These are phyloP conservation scores for Tillandsia leiboldiana DNA, from an alignment of 176 grass and related monocot species.

Conservation along the genomic window DNA sequence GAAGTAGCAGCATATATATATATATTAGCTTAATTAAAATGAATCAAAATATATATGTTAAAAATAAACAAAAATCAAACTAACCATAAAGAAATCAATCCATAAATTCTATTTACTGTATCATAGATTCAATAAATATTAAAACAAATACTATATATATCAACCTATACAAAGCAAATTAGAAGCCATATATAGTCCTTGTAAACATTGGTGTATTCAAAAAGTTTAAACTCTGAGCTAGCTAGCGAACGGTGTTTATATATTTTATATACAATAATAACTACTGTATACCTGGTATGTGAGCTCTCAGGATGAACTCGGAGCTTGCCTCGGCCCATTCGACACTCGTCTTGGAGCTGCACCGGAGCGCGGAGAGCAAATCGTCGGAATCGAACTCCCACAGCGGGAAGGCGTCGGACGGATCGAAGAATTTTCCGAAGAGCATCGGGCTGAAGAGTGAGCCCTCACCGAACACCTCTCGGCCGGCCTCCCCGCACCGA, in stretches of 20 bases:
- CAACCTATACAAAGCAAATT: not conserved
- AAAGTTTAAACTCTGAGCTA: not conserved
- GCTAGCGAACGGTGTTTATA: no score
- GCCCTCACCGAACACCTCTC: slow-evolving; percentile 63
- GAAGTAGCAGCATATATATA: slow-evolving; percentile 1
- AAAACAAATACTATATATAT: no score
- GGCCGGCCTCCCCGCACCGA: slow-evolving; percentile 28
- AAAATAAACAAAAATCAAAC: not conserved
- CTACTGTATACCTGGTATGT: slow-evolving; percentile 43
- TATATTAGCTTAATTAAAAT: not conserved
- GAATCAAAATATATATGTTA: not conserved
- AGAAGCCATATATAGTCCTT: not conserved
- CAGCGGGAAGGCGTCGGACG: slow-evolving; percentile 80
- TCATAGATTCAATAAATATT: no score
- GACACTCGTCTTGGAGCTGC: slow-evolving; percentile 33
- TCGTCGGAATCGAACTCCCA: slow-evolving; percentile 81
- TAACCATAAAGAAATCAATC: not conserved
- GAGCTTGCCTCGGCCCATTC: slow-evolving; percentile 55
- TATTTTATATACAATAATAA: not conserved
- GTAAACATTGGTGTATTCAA: not conserved
- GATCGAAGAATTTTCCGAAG: slow-evolving; percentile 96
- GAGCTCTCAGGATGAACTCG: slow-evolving; percentile 53
- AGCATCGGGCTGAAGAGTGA: slow-evolving; percentile 74
- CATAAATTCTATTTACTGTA: not conserved
- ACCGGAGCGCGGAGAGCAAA: slow-evolving; percentile 43